A percentile compares a stretch with the other conserved stretches of the same genome.
Conservation (phyloP, 2,329 filamentous ascomycete species). For the Nemania abortiva region DNA sequence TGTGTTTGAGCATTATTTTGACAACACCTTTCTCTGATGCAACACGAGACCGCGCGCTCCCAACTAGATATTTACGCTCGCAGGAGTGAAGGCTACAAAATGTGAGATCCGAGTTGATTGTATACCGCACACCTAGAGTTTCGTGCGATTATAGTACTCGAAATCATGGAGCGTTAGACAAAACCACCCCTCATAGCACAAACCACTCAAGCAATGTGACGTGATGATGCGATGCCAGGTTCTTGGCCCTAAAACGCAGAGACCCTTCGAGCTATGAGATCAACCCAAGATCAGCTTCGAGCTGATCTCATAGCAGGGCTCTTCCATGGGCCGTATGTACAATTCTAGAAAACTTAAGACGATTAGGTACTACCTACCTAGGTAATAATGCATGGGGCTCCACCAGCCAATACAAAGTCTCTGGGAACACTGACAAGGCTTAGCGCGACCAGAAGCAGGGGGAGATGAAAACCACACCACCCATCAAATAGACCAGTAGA, state of each 20-base stretch:
- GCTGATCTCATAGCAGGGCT: not conserved
- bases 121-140: not conserved
- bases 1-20: slow-evolving; percentile 3
- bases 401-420: slow-evolving; percentile 4
- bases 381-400: not conserved
- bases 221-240: not conserved
- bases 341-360: not conserved
- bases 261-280: too few relatives aligned
- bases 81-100: not conserved
- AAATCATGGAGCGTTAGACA: not conserved
- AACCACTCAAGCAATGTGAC: not conserved
- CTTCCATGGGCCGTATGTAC: too few relatives aligned
- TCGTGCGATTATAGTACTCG: not conserved
- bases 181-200: not conserved
- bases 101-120: not conserved
- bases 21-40: slow-evolving; percentile 6
- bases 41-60: not conserved
- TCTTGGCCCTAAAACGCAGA: not conserved
- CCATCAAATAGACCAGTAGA: not conserved
- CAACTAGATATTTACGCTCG: too few relatives aligned
- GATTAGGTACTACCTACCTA: too few relatives aligned
- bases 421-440: not conserved
- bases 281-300: too few relatives aligned
- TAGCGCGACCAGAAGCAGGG: slow-evolving; percentile 1
- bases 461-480: too few relatives aligned